Evolutionary conservation across 306 rosid species (phyloP), one percentile per base, ranked within the genome.

Genomic region (Prunus salicina): DNA sequence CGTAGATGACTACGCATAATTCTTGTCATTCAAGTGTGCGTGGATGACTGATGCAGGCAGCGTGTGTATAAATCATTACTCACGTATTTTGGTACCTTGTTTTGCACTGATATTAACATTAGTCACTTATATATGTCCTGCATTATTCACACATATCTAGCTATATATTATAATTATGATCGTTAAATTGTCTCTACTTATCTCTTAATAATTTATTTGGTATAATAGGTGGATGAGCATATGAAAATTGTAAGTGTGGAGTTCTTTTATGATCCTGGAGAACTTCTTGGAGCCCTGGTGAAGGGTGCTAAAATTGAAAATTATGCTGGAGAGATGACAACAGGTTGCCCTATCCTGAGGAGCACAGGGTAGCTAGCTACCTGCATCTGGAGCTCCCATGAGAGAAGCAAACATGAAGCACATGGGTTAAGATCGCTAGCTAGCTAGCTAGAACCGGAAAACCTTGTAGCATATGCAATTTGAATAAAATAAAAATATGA

Each of bases 201-300:
- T 56, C 4, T 7, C 28, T 56, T 8, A 56, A 56, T 8, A 56
- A 56, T 56, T 20, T 8, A 56, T 56, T 56, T 56, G 62, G 13
- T n/a, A 28, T 56, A 8, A 50, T 86, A 89, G 91, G 67, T 90
- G 86, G 85, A 87, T 56, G 89, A 86, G 78, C 38, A 78, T 53
- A 73, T 52, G 55, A 87, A 69, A 70, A n/a, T 87, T 1, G 85
- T 76, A 76, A 90, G 86, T 86, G 91, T 90, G 86, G 91, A 90
- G 79, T 84, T 87, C 77, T 90, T 86, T 66, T 87, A 50, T 43
- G 94, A 90, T 71, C 87, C 84, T 16, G 90, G 83, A 1, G 84
- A 89, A 57, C 83, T 90, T 53, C 78, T 90, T 5, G 91, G 90
- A 71, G 84, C 84, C 30, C 90, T 90, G 24, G 12, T 83, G 13